Conservation (phyloP, 192 early-diverging fungal species). For the Umbelopsis isabellina region DNA sequence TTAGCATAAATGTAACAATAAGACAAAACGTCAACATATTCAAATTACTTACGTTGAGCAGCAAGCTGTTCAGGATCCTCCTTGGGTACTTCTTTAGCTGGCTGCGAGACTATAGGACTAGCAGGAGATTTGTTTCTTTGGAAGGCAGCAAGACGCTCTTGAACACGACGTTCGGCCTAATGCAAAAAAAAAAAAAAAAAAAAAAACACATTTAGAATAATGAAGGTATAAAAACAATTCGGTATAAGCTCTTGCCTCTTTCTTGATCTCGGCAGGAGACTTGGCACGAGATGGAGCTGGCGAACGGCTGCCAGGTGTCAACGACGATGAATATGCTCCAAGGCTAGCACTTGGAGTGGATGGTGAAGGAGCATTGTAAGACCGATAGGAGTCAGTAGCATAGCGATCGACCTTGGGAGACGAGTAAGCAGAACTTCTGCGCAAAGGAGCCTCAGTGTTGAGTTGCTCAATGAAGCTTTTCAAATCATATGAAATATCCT, state of each 20-base stretch:
- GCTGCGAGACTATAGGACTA: neutral
- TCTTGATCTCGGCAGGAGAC: conserved; percentile 43
- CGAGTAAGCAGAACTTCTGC: neutral
- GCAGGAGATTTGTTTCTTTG: conserved; percentile 20
- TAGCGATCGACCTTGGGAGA: neutral
- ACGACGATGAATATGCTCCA: neutral
- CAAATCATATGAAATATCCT: conserved; percentile 29
- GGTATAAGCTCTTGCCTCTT: conserved; percentile 29
- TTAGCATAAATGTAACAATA: neutral
- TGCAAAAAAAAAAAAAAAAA: too few relatives aligned
- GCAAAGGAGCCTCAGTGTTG: conserved; percentile 18
- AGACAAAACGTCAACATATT: neutral
- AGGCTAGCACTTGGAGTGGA: neutral
- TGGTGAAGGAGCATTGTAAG: neutral
- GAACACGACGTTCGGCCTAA: conserved; percentile 42
- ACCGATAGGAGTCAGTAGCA: neutral
- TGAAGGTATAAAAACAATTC: neutral
- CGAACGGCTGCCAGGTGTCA: neutral
- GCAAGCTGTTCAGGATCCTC: conserved; percentile 28
- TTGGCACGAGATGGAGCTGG: conserved; percentile 27
- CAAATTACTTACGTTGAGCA: conserved; percentile 30
- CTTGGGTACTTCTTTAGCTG: conserved; percentile 7
- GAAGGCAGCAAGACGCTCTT: conserved; percentile 41
- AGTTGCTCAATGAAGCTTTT: conserved; percentile 37
- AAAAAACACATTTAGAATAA: neutral